These are phyloP conservation scores for Mycena olivaceomarginata DNA, from an alignment of 768 basidiomycete species.

Conservation along the genomic window DNA sequence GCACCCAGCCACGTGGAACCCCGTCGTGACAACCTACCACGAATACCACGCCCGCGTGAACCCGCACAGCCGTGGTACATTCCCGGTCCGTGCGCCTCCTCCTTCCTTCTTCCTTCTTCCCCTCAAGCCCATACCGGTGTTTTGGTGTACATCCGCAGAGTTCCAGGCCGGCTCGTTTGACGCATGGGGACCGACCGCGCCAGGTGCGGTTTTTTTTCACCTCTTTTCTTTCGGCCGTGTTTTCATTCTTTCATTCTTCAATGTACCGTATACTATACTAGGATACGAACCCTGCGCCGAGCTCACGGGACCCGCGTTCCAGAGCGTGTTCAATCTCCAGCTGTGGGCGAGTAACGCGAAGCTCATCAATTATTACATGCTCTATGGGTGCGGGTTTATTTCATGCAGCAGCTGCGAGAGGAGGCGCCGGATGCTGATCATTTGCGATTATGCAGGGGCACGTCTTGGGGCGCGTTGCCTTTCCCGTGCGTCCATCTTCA, in stretches of 20 bases:
- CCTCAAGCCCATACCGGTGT: neutral
- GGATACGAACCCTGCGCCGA: slow-evolving; percentile 80
- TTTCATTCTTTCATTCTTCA: neutral
- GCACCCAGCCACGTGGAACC: slow-evolving; percentile 79
- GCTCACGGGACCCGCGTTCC: slow-evolving; percentile 84
- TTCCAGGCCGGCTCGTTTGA: slow-evolving; percentile 89
- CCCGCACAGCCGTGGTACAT: slow-evolving; percentile 81
- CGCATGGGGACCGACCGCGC: slow-evolving; percentile 87
- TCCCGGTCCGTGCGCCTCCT: slow-evolving; percentile 66
- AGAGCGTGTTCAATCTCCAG: slow-evolving; percentile 86
- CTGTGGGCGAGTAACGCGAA: slow-evolving; percentile 91
- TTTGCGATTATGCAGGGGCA: slow-evolving; percentile 71
- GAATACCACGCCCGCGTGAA: slow-evolving; percentile 75
- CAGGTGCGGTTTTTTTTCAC: slow-evolving; percentile 65
- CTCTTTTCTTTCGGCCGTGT: neutral
- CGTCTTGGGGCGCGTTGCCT: slow-evolving; percentile 90
- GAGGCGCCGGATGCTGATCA: neutral
- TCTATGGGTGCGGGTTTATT: slow-evolving; percentile 75
- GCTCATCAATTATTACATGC: slow-evolving; percentile 90
- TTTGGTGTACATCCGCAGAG: slow-evolving; percentile 50
- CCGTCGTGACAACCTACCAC: slow-evolving; percentile 78
- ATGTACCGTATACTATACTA: slow-evolving; percentile 39
- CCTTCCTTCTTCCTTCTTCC: too few species aligned
- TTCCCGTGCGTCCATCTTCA: slow-evolving; percentile 72
- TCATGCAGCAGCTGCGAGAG: neutral